phyloP scores from a whole-genome alignment of 2,329 filamentous ascomycete species.

The Ceratocystiopsis sp. region DNA sequence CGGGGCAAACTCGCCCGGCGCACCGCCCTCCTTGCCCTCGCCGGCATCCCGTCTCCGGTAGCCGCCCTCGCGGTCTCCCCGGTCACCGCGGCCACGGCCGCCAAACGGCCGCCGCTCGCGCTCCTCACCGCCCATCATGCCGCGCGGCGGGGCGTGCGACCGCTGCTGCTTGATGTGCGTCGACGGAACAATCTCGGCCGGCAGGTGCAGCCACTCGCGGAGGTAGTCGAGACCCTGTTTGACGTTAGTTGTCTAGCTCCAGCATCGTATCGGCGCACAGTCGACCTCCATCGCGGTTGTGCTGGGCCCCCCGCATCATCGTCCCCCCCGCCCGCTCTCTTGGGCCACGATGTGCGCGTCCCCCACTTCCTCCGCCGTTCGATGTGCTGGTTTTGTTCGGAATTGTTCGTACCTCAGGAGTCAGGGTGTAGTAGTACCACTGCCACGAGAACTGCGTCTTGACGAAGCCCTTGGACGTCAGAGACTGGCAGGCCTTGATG shows the following conservation, averaged over 20 bases:
- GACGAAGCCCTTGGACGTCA: conserved; percentile 90
- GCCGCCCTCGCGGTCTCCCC: conserved; percentile 73
- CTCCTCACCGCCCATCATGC: conserved; percentile 85
- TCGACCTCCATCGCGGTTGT: too few relatives aligned
- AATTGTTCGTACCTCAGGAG: conserved; percentile 10
- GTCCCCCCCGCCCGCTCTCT: too few relatives aligned
- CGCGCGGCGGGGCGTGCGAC: conserved; percentile 91
- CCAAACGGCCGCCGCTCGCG: conserved; percentile 67
- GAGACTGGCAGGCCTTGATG: conserved; percentile 97
- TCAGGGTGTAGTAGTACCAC: conserved; percentile 99
- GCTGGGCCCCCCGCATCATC: too few relatives aligned
- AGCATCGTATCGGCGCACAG: too few relatives aligned
- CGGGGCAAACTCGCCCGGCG: conserved; percentile 81
- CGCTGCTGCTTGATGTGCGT: conserved; percentile 99
- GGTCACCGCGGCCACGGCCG: conserved; percentile 61
- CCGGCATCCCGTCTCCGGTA: conserved; percentile 83
- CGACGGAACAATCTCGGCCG: conserved; percentile 96
- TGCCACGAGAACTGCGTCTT: conserved; percentile 99
- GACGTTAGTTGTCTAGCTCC: not conserved
- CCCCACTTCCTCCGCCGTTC: too few relatives aligned
- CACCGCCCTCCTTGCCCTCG: conserved; percentile 79
- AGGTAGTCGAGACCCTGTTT: conserved; percentile 97
- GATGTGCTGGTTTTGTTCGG: not conserved
- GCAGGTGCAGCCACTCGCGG: conserved; percentile 99
- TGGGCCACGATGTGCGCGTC: too few relatives aligned